Evolutionary conservation across 1,139 yeast species (phyloP), one percentile per base, ranked within the genome.

Genomic region (Pichia inconspicua): DNA sequence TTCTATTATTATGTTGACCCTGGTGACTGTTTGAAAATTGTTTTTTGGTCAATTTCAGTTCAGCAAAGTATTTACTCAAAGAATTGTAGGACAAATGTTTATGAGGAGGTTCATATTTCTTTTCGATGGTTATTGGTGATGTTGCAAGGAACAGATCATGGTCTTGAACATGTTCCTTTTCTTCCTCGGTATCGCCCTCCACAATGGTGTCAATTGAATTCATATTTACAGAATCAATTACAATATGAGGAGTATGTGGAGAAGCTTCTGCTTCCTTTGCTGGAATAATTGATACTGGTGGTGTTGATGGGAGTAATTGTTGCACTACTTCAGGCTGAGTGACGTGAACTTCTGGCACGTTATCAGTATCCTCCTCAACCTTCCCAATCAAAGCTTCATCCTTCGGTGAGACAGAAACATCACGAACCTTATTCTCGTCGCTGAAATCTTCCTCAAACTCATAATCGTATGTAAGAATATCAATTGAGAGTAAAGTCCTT

Each of bases 381-480:
- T 35, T 12, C 12, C 22, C 40, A 5, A 12, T 9, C 8, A 17
- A 34, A 15, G 7, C 4, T 5, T 17, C 22, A 8, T 34, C 22
- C 22, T 34, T 17, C 5, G 37, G 22, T 34, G 37, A 15, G 25
- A 46, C 35, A 25, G 42, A 38, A 19, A 48, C 15, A 4, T 40
- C 37, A 34, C 22, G 22, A 42, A 27, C 39, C 47, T 9, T 25
- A 14, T 43, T 35, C n/a, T 19, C 40, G 32, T 47, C 40, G 14
- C 42, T 51, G n/a, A 96, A 62, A 7, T 65, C 67, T 40, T 70
- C 73, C 43, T 66, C 66, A 46, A 67, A 66, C 41, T 68, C 95
- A 56, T 85, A 95, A 66, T 90, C 97, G 42, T 58, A 55, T 14
- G 97, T 88, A 69, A 92, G 84, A 55, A 75, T 80, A 49, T 78